Evolutionary conservation across 306 rosid species (phyloP).

Genomic region (Arachis hypogaea): DNA sequence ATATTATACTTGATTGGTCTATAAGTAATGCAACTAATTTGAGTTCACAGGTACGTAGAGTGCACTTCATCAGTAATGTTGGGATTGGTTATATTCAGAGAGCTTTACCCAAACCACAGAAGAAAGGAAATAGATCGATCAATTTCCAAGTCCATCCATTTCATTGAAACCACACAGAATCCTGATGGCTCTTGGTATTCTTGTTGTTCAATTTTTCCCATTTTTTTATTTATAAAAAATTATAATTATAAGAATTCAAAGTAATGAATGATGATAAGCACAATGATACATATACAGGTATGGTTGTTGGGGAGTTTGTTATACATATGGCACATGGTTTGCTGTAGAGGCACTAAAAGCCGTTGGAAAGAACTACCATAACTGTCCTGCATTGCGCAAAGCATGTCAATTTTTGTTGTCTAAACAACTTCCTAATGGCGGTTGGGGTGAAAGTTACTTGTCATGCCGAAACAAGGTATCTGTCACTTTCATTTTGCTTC

Average conservation of each 20-base stretch:
- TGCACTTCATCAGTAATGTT: conserved; percentile 67
- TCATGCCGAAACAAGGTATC: conserved; percentile 70
- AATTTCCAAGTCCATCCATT: conserved; percentile 51
- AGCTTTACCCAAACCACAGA: conserved; percentile 61
- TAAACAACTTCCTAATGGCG: conserved; percentile 69
- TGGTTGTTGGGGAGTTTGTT: conserved; percentile 87
- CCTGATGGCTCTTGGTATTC: conserved; percentile 84
- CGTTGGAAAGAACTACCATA: conserved; percentile 50
- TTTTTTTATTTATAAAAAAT: no score
- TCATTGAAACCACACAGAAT: conserved; percentile 53
- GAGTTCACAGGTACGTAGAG: conserved; percentile 53
- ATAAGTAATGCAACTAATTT: neutral
- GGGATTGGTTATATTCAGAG: conserved; percentile 52
- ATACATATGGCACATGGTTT: conserved; percentile 79
- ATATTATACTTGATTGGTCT: neutral
- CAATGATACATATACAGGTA: conserved; percentile 46
- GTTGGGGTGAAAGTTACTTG: conserved; percentile 86
- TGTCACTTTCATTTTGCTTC: neutral
- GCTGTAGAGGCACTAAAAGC: conserved; percentile 57
- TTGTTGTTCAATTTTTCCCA: no score
- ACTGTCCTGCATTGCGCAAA: conserved; percentile 50
- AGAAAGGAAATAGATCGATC: conserved; percentile 55
- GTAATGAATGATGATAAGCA: neutral
- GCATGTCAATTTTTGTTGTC: conserved; percentile 65
- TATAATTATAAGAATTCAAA: neutral